A percentile compares a stretch with the other conserved stretches of the same genome.
Evolutionary conservation across 2,329 filamentous ascomycete species (phyloP).

Genomic region (Triangularia setosa): DNA sequence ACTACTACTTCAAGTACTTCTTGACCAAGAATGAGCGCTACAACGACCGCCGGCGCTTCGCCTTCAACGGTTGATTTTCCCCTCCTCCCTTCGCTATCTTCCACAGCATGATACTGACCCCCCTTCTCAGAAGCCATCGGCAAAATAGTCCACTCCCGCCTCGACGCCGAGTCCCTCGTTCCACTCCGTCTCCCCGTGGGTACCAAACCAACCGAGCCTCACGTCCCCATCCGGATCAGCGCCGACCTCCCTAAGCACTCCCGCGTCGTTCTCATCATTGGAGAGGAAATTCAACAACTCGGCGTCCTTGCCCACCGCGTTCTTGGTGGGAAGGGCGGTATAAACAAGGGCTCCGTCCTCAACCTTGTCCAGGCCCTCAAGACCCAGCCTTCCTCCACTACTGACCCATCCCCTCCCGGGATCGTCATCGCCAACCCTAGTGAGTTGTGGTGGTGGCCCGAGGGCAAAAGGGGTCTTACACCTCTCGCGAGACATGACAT

Average conservation of each 20-base stretch:
- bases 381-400: slow-evolving; percentile 32
- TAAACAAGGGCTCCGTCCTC: slow-evolving; percentile 67
- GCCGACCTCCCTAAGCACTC: slow-evolving; percentile 52
- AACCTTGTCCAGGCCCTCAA: slow-evolving; percentile 53
- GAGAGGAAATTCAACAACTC: slow-evolving; percentile 67
- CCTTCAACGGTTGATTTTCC: slow-evolving; percentile 64
- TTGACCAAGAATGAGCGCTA: slow-evolving; percentile 69
- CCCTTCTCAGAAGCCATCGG: slow-evolving; percentile 56
- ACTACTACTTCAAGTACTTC: slow-evolving; percentile 70
- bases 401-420: slow-evolving; percentile 43
- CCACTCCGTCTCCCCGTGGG: slow-evolving; percentile 60
- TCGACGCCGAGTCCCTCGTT: slow-evolving; percentile 56
- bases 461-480: slow-evolving; percentile 57
- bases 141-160: slow-evolving; percentile 56
- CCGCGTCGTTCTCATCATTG: slow-evolving; percentile 70
- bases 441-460: slow-evolving; percentile 72
- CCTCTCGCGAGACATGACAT: slow-evolving; percentile 52
- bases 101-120: not conserved
- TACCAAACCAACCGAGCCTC: slow-evolving; percentile 42
- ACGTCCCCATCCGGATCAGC: slow-evolving; percentile 65
- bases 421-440: slow-evolving; percentile 76
- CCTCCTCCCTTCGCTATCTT: not conserved
- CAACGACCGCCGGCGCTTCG: slow-evolving; percentile 71
- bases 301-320: slow-evolving; percentile 71
- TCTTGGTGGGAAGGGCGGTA: slow-evolving; percentile 58